phyloP scores from a whole-genome alignment of 2,329 filamentous ascomycete species.

The Claviceps paspali region DNA sequence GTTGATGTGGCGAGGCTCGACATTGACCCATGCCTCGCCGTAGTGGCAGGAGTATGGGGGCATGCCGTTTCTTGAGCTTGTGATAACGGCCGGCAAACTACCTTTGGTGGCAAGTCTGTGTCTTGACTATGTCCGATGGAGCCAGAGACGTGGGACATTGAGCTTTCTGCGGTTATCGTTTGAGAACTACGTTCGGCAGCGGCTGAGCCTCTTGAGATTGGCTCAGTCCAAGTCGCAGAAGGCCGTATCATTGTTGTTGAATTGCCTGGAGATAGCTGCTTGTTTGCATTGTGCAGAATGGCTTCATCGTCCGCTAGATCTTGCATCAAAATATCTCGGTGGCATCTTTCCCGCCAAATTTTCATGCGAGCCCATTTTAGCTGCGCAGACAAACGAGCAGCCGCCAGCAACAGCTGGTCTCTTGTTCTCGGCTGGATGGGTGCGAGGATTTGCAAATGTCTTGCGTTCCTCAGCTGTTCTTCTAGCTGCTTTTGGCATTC shows the following conservation, averaged over 20 bases:
- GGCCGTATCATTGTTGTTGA: slow-evolving; percentile 13
- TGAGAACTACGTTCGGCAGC: slow-evolving; percentile 13
- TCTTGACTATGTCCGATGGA: slow-evolving; percentile 8
- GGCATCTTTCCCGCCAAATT: slow-evolving; percentile 82
- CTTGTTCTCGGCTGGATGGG: slow-evolving; percentile 84
- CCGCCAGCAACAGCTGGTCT: slow-evolving; percentile 72
- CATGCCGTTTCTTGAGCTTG: slow-evolving; percentile 11
- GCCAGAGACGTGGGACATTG: slow-evolving; percentile 9
- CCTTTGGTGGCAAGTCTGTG: slow-evolving; percentile 13
- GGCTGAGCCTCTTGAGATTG: slow-evolving; percentile 13
- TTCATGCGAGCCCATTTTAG: slow-evolving; percentile 90
- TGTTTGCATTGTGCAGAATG: slow-evolving; percentile 1
- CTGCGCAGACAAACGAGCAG: slow-evolving; percentile 71
- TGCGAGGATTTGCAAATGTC: slow-evolving; percentile 75
- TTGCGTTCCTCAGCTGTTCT: slow-evolving; percentile 69
- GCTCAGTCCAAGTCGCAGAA: slow-evolving; percentile 12
- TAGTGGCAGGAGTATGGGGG: slow-evolving; percentile 10
- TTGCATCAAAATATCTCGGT: slow-evolving; percentile 71
- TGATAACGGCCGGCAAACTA: slow-evolving; percentile 16
- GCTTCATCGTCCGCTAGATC: slow-evolving; percentile 66
- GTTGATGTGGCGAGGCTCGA: slow-evolving; percentile 17
- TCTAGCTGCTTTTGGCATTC: slow-evolving; percentile 65
- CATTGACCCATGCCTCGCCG: slow-evolving; percentile 16
- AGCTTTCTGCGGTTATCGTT: slow-evolving; percentile 13
- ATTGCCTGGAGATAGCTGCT: slow-evolving; percentile 5